Conservation (phyloP, 257 asterid genomes). For the Nicotiana knightiana region DNA sequence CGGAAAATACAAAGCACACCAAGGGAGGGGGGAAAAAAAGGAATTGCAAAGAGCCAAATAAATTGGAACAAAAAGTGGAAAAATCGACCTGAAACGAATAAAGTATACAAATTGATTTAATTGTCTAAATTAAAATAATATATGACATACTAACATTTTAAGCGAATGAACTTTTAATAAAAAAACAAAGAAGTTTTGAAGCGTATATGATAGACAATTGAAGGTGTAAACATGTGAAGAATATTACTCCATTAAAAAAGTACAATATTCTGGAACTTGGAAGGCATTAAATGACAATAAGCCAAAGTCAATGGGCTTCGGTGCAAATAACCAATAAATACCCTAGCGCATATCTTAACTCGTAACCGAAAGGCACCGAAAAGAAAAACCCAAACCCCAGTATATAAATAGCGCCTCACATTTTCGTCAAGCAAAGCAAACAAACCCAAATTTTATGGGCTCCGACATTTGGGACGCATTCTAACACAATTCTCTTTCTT, state of each 20-base stretch:
- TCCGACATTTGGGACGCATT: conserved; percentile 6
- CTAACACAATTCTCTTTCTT: background rate
- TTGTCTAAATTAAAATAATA: background rate
- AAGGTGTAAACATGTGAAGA: too few relatives aligned
- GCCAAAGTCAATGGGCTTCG: background rate
- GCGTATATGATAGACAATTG: too few relatives aligned
- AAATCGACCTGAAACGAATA: background rate
- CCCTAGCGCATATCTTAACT: background rate
- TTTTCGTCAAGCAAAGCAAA: background rate
- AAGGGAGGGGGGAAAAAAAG: background rate
- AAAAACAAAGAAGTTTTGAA: too few relatives aligned
- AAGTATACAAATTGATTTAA: background rate
- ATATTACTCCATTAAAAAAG: too few relatives aligned
- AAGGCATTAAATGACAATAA: background rate
- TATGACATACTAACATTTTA: background rate
- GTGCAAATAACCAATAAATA: background rate
- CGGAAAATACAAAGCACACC: background rate
- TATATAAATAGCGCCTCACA: background rate
- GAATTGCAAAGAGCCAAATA: background rate
- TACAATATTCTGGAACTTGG: background rate
- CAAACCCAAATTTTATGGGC: conserved; percentile 8
- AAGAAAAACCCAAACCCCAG: background rate
- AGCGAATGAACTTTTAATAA: background rate
- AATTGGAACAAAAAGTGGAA: background rate
- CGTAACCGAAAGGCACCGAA: background rate